phyloP scores from a whole-genome alignment of 495 filamentous ascomycete genomes.

The Hypoxylon fragiforme region DNA sequence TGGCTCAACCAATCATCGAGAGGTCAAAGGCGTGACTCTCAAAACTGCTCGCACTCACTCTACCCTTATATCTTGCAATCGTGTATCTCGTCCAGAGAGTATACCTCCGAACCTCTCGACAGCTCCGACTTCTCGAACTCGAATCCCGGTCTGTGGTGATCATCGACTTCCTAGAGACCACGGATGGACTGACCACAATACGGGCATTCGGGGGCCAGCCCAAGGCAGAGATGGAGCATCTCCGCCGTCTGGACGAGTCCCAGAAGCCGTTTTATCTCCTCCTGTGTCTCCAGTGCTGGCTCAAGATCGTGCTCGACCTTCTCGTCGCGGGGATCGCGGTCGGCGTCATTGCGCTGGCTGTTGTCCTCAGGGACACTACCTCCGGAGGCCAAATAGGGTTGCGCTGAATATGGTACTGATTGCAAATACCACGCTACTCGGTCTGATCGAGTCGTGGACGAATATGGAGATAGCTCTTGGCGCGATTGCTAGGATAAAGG shows the following conservation, averaged over 20 bases:
- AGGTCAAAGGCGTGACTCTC: no score
- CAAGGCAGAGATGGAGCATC: conserved; percentile 51
- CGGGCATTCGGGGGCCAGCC: conserved; percentile 53
- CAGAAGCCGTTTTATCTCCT: conserved; percentile 57
- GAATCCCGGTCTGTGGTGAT: conserved; percentile 50
- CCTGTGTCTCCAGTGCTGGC: conserved; percentile 58
- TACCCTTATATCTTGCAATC: conserved; percentile 39
- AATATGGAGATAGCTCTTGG: conserved; percentile 48
- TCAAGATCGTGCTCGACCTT: conserved; percentile 51
- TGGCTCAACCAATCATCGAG: no score
- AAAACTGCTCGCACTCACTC: conserved; percentile 31
- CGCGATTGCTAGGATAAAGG: conserved; percentile 58
- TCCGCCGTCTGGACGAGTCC: conserved; percentile 55
- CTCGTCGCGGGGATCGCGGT: conserved; percentile 49
- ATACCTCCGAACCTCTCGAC: conserved; percentile 61
- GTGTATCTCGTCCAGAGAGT: conserved; percentile 55
- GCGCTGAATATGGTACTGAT: conserved; percentile 44
- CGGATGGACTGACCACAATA: conserved; percentile 53
- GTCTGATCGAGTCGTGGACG: conserved; percentile 45
- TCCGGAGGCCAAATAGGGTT: conserved; percentile 45
- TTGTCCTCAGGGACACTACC: conserved; percentile 36
- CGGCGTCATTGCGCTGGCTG: conserved; percentile 44
- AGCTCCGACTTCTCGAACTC: conserved; percentile 61
- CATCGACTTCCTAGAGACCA: conserved; percentile 53
- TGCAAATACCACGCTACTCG: conserved; percentile 40